Evolutionary conservation across 768 basidiomycete species (phyloP), one percentile per base, ranked within the genome.

Genomic region (Leccinum rimulosum): DNA sequence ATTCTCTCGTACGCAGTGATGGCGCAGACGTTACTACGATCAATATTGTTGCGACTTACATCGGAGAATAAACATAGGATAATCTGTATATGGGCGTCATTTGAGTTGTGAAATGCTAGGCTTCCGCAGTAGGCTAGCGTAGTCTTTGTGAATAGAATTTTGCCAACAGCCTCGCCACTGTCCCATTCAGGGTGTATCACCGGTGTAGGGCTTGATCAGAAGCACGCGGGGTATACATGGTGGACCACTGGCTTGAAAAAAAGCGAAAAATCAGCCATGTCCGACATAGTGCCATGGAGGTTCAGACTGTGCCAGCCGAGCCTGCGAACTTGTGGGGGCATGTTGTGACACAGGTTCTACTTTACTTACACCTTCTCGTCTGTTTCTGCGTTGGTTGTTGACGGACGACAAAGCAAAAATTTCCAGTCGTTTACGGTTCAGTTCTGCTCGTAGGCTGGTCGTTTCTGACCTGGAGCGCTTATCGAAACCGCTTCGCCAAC

Each of bases 341-440:
- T 63, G 63, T 61, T 65, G 60, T 45, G 52, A 49, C 38, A 43
- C 25, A 15, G 25, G 25, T 25, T 25, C 25, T 25, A 25, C 25
- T 25, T 25, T 25, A 25, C 25, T 25, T 25, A 25, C 3, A 61
- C 49, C 58, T 47, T 62, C 25, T 62, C 25, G 54, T 63, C 64
- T 66, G 68, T 62, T 61, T 63, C 61, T 74, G 71, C 66, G 72
- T 74, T 73, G 73, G 73, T 66, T 63, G 70, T 70, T 70, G 71
- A 64, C 72, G 71, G 61, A 65, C 73, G 71, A 71, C 62, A 55
- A 68, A 64, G 71, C 73, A 64, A 59, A 59, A 56, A 68, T 49
- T 63, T 62, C 57, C 58, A 59, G 68, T 64, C 50, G 70, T 66
- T 72, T 58, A 61, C 70, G 70, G 60, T 31, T 64, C 72, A 60